These are phyloP conservation scores for Protea cynaroides DNA, from an alignment of 164 flowering plant species.

Conservation along the genomic window DNA sequence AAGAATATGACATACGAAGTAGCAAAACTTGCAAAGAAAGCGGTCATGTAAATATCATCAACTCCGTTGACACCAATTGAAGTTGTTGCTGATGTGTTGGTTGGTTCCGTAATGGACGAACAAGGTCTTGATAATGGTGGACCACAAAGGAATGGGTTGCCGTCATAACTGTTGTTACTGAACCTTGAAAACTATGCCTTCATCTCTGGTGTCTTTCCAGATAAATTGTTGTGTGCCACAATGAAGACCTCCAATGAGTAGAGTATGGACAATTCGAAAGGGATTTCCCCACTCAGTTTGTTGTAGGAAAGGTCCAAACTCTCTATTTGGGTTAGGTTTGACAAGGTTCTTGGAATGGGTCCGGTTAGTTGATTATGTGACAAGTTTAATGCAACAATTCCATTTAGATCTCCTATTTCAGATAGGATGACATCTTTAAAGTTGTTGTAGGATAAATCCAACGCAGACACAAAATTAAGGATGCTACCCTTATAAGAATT, in stretches of 20 bases:
- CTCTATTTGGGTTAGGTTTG: conserved; percentile 14
- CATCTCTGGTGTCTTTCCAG: conserved; percentile 5
- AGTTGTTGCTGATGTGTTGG: too few species aligned
- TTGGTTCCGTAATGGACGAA: too few species aligned
- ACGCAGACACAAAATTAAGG: conserved; percentile 7
- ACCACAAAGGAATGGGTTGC: conserved; percentile 21
- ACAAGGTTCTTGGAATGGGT: conserved; percentile 14
- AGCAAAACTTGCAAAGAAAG: background rate
- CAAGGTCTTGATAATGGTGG: conserved; percentile 1
- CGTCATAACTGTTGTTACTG: conserved; percentile 7
- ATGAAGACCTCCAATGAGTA: conserved; percentile 6
- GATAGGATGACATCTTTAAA: conserved; percentile 18
- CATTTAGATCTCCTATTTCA: conserved; percentile 15
- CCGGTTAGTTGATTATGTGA: conserved; percentile 17
- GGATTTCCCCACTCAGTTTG: conserved; percentile 20
- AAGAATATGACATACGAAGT: background rate
- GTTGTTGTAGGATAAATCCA: conserved; percentile 22
- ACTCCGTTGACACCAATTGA: background rate
- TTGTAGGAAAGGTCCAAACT: conserved; percentile 29
- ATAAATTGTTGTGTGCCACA: conserved; percentile 21
- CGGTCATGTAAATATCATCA: background rate
- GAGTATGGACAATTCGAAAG: conserved; percentile 12
- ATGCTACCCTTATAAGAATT: conserved; percentile 8
- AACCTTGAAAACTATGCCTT: conserved; percentile 16
- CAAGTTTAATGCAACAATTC: conserved; percentile 10